Evolutionary conservation across 2,329 filamentous ascomycete genomes (phyloP).

Genomic region (Capronia coronata): DNA sequence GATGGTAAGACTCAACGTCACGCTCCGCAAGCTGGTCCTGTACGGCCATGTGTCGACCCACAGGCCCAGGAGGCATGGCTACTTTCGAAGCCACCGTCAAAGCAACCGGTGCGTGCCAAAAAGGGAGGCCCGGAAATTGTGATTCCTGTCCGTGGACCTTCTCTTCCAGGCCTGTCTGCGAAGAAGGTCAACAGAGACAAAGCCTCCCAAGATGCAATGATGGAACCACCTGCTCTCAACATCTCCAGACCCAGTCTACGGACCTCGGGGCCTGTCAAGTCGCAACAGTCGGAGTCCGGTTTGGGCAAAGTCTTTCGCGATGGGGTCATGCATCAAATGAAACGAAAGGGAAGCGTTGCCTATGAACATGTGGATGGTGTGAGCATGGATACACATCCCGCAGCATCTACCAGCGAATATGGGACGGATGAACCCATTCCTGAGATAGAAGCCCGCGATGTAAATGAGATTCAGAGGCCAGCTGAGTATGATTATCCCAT

Average conservation of each 20-base stretch:
- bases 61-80: not conserved
- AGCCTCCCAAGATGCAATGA: not conserved
- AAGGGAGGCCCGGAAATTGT: not conserved
- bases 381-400: not conserved
- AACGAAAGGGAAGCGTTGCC: not conserved
- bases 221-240: not conserved
- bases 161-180: no score
- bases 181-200: no score
- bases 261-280: not conserved
- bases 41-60: no score
- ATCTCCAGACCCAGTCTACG: not conserved
- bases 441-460: not conserved
- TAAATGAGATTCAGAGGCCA: not conserved
- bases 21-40: not conserved
- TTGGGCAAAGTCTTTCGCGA: not conserved
- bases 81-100: no score
- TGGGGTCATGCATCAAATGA: not conserved
- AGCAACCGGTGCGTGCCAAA: not conserved
- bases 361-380: constrained; percentile 1
- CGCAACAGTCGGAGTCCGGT: not conserved
- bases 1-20: not conserved
- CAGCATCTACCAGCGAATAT: not conserved
- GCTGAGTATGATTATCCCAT: not conserved
- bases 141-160: not conserved
- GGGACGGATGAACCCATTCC: not conserved